Conservation (phyloP, 1,139 yeast genomes). For the Taphrina confusa region DNA sequence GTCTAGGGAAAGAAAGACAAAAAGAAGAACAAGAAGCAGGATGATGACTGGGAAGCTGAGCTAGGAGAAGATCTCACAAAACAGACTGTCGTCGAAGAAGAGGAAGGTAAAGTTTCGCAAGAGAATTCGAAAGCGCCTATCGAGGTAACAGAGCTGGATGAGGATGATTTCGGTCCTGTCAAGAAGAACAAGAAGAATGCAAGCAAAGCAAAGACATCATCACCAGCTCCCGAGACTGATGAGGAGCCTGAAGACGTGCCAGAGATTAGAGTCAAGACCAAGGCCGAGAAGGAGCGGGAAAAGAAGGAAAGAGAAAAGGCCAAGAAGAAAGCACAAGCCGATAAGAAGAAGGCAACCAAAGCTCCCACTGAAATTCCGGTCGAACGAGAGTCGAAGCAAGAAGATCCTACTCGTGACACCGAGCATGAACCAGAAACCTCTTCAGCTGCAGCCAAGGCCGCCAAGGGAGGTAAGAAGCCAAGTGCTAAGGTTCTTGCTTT, state of each 20-base stretch:
- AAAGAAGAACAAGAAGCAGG: slow-evolving; percentile 34
- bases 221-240: slow-evolving; percentile 29
- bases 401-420: slow-evolving; percentile 40
- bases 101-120: slow-evolving; percentile 1
- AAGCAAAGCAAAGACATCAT: slow-evolving; percentile 2
- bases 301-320: slow-evolving; percentile 97
- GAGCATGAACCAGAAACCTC: slow-evolving; percentile 36
- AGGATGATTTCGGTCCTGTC: slow-evolving; percentile 15
- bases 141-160: slow-evolving; percentile 8
- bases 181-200: slow-evolving; percentile 35
- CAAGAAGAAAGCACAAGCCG: slow-evolving; percentile 75
- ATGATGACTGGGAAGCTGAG: slow-evolving; percentile 38
- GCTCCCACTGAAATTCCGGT: slow-evolving; percentile 49
- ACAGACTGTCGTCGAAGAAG: slow-evolving; percentile 10
- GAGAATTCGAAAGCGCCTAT: background rate
- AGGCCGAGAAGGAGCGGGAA: slow-evolving; percentile 95
- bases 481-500: slow-evolving; percentile 49
- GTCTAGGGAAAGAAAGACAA: slow-evolving; percentile 33
- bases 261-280: slow-evolving; percentile 74
- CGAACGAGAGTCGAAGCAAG: slow-evolving; percentile 44
- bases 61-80: slow-evolving; percentile 36
- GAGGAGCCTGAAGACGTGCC: slow-evolving; percentile 45
- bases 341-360: slow-evolving; percentile 54
- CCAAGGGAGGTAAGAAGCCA: slow-evolving; percentile 40
- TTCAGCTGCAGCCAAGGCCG: slow-evolving; percentile 49